Conservation (phyloP, 2,329 filamentous ascomycete species). For the Elsinoe australis region DNA sequence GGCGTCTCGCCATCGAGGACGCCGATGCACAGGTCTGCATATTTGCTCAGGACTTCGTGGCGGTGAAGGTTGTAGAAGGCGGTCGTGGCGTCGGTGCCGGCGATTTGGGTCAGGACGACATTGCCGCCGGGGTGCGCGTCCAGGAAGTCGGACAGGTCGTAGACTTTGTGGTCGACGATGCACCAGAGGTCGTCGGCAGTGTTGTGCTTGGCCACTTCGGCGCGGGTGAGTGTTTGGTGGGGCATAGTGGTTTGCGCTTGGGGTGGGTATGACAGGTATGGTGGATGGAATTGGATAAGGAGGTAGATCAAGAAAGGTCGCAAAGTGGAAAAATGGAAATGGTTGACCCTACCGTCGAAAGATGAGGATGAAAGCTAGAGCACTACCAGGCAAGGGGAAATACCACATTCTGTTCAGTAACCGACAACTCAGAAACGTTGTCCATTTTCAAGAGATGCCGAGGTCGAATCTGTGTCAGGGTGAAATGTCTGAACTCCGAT, state of each 20-base stretch:
- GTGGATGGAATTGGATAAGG: too few relatives aligned
- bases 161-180: slow-evolving; percentile 79
- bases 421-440: background rate
- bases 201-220: slow-evolving; percentile 66
- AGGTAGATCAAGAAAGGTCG: background rate
- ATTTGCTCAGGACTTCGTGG: slow-evolving; percentile 80
- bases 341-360: background rate
- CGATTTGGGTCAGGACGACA: slow-evolving; percentile 71
- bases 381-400: background rate
- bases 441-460: slow-evolving; percentile 8
- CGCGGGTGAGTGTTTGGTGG: slow-evolving; percentile 31
- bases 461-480: slow-evolving; percentile 5
- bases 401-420: slow-evolving; percentile 1
- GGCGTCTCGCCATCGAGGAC: slow-evolving; percentile 66
- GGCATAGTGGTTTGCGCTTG: background rate
- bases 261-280: too few relatives aligned
- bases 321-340: background rate
- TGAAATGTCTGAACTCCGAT: background rate
- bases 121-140: slow-evolving; percentile 79
- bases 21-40: slow-evolving; percentile 66
- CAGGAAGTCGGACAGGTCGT: slow-evolving; percentile 77
- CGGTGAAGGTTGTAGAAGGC: slow-evolving; percentile 90
- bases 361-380: too few relatives aligned
- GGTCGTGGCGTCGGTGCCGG: slow-evolving; percentile 70
- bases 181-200: slow-evolving; percentile 70